Evolutionary conservation across 2,329 filamentous ascomycete species (phyloP).

Genomic region (Arthroderma sp.): DNA sequence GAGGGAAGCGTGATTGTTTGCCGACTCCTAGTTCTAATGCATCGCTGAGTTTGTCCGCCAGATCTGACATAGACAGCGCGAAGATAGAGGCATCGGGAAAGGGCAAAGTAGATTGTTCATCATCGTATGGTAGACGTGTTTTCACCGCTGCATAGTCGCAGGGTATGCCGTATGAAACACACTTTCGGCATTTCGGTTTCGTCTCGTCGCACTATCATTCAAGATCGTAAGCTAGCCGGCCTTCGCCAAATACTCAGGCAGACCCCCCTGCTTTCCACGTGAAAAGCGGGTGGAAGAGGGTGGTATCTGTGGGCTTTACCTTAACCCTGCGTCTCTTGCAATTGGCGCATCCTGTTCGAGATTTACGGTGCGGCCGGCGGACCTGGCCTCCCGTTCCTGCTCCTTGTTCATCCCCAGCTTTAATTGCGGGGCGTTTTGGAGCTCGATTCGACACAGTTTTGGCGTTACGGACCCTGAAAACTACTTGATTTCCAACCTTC

Average conservation of each 20-base stretch:
- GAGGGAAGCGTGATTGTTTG: neutral
- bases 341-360: constrained; percentile 20
- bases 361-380: constrained; percentile 23
- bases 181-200: constrained; percentile 20
- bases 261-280: neutral
- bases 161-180: constrained; percentile 18
- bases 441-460: neutral
- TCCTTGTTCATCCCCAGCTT: neutral
- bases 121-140: neutral
- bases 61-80: constrained; percentile 5
- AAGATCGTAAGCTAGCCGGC: neutral
- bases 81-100: constrained; percentile 1
- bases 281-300: neutral
- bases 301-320: constrained; percentile 12
- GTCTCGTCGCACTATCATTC: constrained; percentile 21
- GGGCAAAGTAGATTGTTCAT: neutral
- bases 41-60: constrained; percentile 13
- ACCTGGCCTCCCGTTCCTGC: constrained; percentile 16
- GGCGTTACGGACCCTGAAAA: constrained; percentile 10
- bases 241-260: no score
- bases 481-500: constrained; percentile 11
- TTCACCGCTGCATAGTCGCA: constrained; percentile 17
- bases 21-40: constrained; percentile 11
- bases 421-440: neutral
- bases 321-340: constrained; percentile 26